A percentile compares a stretch with the other conserved stretches of the same genome.
These are phyloP conservation scores for Metschnikowia cerradonensis DNA, from an alignment of 805 yeast genomes.

Conservation along the genomic window DNA sequence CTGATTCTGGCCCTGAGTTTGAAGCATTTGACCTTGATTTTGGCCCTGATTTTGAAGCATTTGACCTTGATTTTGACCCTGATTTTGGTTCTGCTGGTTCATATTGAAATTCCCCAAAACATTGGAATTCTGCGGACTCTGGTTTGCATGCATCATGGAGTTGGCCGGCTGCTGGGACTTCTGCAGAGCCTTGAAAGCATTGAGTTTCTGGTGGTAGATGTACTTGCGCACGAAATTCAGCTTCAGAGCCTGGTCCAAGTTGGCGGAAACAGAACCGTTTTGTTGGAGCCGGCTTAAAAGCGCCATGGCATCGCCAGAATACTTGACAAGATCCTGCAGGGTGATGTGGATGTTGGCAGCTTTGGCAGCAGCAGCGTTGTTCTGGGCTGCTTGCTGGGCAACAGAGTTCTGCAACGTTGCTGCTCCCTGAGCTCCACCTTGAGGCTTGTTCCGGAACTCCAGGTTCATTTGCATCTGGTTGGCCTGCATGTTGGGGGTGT, in stretches of 20 bases:
- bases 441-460: constrained; percentile 7
- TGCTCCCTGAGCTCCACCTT: not conserved
- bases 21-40: not conserved
- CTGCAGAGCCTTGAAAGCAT: constrained; percentile 24
- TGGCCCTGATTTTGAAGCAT: not conserved
- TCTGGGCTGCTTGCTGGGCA: constrained; percentile 9
- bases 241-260: constrained; percentile 34
- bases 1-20: not conserved
- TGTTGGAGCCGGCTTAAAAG: constrained; percentile 34
- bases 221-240: constrained; percentile 37
- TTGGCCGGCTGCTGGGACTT: constrained; percentile 17
- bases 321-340: constrained; percentile 35
- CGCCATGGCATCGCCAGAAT: constrained; percentile 39
- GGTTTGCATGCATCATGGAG: constrained; percentile 10
- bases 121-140: constrained; percentile 11
- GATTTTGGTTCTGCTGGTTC: not conserved
- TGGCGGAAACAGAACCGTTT: constrained; percentile 30
- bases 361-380: constrained; percentile 5
- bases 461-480: constrained; percentile 11
- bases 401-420: constrained; percentile 13
- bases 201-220: constrained; percentile 37
- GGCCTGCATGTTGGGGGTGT: constrained; percentile 7
- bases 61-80: constrained; percentile 3
- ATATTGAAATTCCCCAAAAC: constrained; percentile 12
- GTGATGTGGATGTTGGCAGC: constrained; percentile 15